A percentile compares a stretch with the other conserved stretches of the same genome.
These are phyloP conservation scores for Saccharomycopsis hybrid DNA, from an alignment of 1,139 yeast species.

Conservation along the genomic window DNA sequence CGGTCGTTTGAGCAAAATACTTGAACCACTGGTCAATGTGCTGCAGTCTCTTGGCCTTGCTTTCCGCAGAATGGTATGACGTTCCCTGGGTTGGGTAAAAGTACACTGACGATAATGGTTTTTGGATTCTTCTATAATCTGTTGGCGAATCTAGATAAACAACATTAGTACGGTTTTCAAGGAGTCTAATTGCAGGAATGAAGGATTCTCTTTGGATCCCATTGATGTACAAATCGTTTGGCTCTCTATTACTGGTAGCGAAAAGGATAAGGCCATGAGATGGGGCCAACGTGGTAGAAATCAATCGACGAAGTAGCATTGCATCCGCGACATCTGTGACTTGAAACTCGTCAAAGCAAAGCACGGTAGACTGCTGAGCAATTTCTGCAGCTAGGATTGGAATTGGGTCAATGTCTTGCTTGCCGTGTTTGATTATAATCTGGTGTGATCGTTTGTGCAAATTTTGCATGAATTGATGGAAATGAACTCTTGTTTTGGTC, in stretches of 20 bases:
- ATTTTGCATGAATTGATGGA: conserved; percentile 95
- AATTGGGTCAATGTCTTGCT: conserved; percentile 69
- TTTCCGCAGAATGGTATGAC: conserved; percentile 41
- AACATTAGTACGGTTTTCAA: conserved; percentile 69
- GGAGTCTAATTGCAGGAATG: conserved; percentile 81
- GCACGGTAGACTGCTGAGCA: conserved; percentile 64
- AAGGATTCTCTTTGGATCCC: conserved; percentile 91
- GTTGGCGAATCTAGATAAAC: conserved; percentile 83
- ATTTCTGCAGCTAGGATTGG: conserved; percentile 82
- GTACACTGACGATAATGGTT: conserved; percentile 78
- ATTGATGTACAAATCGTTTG: conserved; percentile 84
- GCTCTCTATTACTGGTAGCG: conserved; percentile 93
- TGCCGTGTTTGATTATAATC: conserved; percentile 53
- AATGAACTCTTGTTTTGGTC: conserved; percentile 76
- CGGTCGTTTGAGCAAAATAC: conserved; percentile 52
- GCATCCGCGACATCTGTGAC: conserved; percentile 99
- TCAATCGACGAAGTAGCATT: conserved; percentile 76
- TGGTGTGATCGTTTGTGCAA: conserved; percentile 84
- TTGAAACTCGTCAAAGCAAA: conserved; percentile 94
- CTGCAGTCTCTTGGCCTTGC: conserved; percentile 44
- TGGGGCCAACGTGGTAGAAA: conserved; percentile 55
- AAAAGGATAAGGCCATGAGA: conserved; percentile 80
- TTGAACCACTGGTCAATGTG: conserved; percentile 76
- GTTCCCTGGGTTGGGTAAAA: conserved; percentile 67
- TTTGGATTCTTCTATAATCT: conserved; percentile 84